Evolutionary conservation across 2,329 filamentous ascomycete genomes (phyloP), one percentile per base, ranked within the genome.

Genomic region (Fusarium virguliforme): DNA sequence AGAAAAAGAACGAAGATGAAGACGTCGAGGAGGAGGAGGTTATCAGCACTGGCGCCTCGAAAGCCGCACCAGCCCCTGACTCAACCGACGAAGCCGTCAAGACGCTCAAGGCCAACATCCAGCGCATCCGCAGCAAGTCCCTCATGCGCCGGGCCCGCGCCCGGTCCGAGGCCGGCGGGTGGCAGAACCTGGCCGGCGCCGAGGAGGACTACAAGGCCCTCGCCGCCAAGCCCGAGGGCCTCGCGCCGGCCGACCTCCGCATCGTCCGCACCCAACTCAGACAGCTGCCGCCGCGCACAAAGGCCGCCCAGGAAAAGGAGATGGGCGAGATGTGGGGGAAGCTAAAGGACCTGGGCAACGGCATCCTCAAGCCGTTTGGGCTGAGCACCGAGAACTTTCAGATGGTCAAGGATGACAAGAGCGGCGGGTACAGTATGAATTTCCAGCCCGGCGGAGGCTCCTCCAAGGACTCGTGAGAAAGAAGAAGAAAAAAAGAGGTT

Each of bases 271-370:
- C 84, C 30, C 91, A 94, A 73, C 84, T 97, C 65, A 81, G 85
- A 13, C 83, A 85, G 24, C 81, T 98, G 40, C 93, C 94, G 2
- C 83, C 87, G 1, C 86, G 87, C 68, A 87, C 94, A 55, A 93
- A 95, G 71, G 88, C 88, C 18, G 94, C 95, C 1, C 94, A 94
- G 82, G 92, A 97, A 77, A 88, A 87, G 74, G 96, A 99, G 82
- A 94, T 96, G 88, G 91, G 88, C 3, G 95, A 99, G 83, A 98
- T 98, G 94, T 97, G 97, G 94, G 93, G 92, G 18, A 98, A 98
- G 83, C 82, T 99, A 75, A 98, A 97, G 79, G 90, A 93, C 81
- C 84, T 99, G 66, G 96, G 96, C 0, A 97, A 99, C 78, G 94
- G 94, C 1, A 89, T 99, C 15, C 80, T 99, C 56, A 97, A 93